These are phyloP conservation scores for Marasmius tenuissimus DNA, from an alignment of 1,284 basidiomycete genomes.

Conservation along the genomic window DNA sequence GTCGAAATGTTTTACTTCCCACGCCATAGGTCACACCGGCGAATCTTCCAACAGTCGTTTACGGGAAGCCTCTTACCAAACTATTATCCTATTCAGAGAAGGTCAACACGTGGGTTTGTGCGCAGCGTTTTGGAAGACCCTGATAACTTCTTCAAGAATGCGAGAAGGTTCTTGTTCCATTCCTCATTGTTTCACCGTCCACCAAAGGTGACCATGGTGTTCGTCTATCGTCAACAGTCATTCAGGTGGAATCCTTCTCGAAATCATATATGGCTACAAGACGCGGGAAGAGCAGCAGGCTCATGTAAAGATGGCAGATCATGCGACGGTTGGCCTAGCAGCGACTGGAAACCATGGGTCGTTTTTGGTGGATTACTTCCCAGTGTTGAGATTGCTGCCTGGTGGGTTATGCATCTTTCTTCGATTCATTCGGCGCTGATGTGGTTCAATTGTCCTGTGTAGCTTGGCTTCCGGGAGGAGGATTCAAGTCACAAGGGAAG, in stretches of 20 bases:
- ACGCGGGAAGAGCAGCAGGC: slow-evolving; percentile 26
- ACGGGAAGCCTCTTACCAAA: slow-evolving; percentile 7
- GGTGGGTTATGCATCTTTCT: slow-evolving; percentile 5
- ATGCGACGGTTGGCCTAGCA: neutral
- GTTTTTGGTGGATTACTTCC: slow-evolving; percentile 27
- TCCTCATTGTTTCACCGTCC: neutral
- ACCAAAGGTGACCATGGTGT: neutral
- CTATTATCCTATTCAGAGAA: slow-evolving; percentile 16
- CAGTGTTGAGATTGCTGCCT: slow-evolving; percentile 22
- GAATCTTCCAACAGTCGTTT: slow-evolving; percentile 22
- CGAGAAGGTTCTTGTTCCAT: slow-evolving; percentile 17
- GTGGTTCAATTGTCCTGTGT: slow-evolving; percentile 8
- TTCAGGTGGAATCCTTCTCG: slow-evolving; percentile 24
- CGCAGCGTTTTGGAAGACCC: slow-evolving; percentile 20
- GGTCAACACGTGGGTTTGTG: slow-evolving; percentile 15
- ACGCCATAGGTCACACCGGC: slow-evolving; percentile 16
- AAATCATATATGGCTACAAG: slow-evolving; percentile 28
- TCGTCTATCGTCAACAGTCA: slow-evolving; percentile 13
- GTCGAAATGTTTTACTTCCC: neutral
- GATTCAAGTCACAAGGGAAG: slow-evolving; percentile 1
- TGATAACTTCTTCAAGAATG: slow-evolving; percentile 22
- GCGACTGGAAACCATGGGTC: slow-evolving; percentile 20
- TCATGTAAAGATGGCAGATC: slow-evolving; percentile 24
- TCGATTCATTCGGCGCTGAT: neutral
- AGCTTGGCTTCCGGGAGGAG: slow-evolving; percentile 8